A percentile compares a stretch with the other conserved stretches of the same genome.
phyloP scores from a whole-genome alignment of 73 alveolate species.

The Urostyla sp. region DNA sequence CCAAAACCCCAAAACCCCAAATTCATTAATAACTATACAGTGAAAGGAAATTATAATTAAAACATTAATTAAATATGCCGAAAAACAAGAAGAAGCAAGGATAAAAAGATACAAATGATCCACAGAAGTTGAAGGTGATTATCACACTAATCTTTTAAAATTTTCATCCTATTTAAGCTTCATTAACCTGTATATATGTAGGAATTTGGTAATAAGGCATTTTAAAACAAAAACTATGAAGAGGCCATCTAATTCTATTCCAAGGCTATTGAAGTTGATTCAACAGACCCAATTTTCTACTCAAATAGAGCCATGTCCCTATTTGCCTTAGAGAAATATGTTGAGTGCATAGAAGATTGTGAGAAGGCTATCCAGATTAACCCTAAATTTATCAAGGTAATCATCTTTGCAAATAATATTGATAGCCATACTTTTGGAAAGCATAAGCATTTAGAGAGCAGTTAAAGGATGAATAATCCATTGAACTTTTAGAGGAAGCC shows the following conservation, averaged over 20 bases:
- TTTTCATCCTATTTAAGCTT: background rate
- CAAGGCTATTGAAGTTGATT: constrained; percentile 93
- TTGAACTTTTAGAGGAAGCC: constrained; percentile 86
- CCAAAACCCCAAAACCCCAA: constrained; percentile 18
- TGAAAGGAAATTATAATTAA: background rate
- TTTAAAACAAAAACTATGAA: constrained; percentile 87
- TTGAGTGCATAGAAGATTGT: constrained; percentile 86
- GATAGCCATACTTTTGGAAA: constrained; percentile 77
- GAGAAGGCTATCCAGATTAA: constrained; percentile 88
- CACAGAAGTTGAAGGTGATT: constrained; percentile 16
- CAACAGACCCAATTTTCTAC: constrained; percentile 92
- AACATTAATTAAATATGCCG: constrained; percentile 23
- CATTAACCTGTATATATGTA: background rate
- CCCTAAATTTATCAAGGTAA: constrained; percentile 93
- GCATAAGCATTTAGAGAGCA: constrained; percentile 88
- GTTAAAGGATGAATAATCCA: constrained; percentile 87
- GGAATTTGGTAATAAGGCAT: constrained; percentile 94
- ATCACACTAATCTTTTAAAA: no score
- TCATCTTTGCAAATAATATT: background rate
- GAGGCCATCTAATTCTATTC: constrained; percentile 95
- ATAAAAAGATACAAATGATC: constrained; percentile 44
- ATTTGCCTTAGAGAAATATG: constrained; percentile 66
- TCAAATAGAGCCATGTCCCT: constrained; percentile 95
- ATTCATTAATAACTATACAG: background rate
- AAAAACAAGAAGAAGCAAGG: constrained; percentile 33